phyloP scores from a whole-genome alignment of 495 filamentous ascomycete species.

The Daldinia loculata region DNA sequence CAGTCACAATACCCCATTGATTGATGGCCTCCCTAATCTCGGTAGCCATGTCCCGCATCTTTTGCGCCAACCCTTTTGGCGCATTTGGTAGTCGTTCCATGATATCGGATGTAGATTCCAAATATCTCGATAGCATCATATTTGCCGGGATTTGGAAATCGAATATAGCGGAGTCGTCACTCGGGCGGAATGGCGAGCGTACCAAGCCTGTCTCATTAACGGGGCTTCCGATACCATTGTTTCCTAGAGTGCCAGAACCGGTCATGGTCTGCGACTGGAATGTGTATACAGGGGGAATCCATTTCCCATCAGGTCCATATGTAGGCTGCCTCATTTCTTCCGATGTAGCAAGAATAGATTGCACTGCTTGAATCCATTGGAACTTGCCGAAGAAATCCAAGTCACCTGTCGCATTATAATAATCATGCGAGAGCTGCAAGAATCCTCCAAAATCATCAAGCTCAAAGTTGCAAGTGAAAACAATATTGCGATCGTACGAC shows the following conservation, averaged over 20 bases:
- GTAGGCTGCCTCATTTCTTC: conserved; percentile 68
- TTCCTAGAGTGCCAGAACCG: conserved; percentile 67
- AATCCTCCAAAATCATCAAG: conserved; percentile 70
- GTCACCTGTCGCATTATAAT: conserved; percentile 65
- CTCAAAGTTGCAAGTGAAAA: conserved; percentile 73
- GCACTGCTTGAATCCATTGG: conserved; percentile 65
- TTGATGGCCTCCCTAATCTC: conserved; percentile 63
- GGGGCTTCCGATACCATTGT: conserved; percentile 69
- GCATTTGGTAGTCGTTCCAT: conserved; percentile 59
- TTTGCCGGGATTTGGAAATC: conserved; percentile 68
- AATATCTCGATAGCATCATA: conserved; percentile 71
- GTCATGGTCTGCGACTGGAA: conserved; percentile 66
- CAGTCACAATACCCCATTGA: conserved; percentile 54
- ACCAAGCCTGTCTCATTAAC: conserved; percentile 68
- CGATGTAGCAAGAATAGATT: conserved; percentile 63
- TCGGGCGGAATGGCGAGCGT: conserved; percentile 69
- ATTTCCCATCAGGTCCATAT: conserved; percentile 63
- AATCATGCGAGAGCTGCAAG: conserved; percentile 66
- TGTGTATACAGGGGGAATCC: conserved; percentile 62
- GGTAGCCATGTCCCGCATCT: conserved; percentile 62
- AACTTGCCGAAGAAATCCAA: conserved; percentile 67
- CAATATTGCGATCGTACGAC: conserved; percentile 57
- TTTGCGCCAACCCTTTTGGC: conserved; percentile 54
- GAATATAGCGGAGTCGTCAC: conserved; percentile 67
- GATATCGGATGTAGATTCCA: conserved; percentile 62